Percentiles rank a stretch among this genome's conserved stretches.
These are phyloP conservation scores for Botrytis galanthina DNA, from an alignment of 2,329 filamentous ascomycete species.

Conservation along the genomic window DNA sequence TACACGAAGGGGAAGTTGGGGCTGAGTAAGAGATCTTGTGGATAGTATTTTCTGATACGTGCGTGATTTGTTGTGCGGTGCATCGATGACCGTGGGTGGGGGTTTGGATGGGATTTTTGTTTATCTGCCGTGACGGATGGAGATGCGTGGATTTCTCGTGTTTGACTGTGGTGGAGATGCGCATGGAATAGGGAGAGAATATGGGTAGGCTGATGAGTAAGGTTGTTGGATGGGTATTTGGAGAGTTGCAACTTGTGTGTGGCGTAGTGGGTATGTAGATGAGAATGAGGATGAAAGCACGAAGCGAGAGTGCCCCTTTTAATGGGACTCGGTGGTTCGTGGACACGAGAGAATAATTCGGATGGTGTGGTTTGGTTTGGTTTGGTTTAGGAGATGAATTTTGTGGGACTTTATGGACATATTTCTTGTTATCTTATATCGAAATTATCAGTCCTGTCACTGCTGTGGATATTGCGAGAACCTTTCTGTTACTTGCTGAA, in stretches of 20 bases:
- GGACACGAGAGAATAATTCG: not conserved
- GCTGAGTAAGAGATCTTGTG: not conserved
- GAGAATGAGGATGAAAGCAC: not conserved
- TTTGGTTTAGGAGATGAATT: not conserved
- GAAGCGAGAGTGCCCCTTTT: conserved; percentile 6
- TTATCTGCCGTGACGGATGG: too few species aligned
- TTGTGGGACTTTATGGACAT: not conserved
- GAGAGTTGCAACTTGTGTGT: too few species aligned
- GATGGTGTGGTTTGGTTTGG: not conserved
- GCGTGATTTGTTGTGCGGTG: not conserved
- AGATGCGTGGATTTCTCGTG: not conserved
- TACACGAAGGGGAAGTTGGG: not conserved
- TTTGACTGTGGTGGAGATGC: not conserved
- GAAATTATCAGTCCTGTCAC: not conserved
- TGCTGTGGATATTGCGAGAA: not conserved
- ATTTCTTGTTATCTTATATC: not conserved
- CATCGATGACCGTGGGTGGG: not conserved
- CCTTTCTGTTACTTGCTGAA: not conserved
- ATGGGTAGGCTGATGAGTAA: not conserved
- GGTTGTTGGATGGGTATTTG: not conserved
- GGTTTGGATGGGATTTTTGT: not conserved
- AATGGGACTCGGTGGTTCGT: not conserved
- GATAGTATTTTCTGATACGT: not conserved
- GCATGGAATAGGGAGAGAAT: not conserved
- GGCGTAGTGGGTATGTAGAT: not conserved